Percentiles rank a stretch among this genome's conserved stretches.
Evolutionary conservation across 2,329 filamentous ascomycete species (phyloP).

Genomic region (Blastomyces silverae): DNA sequence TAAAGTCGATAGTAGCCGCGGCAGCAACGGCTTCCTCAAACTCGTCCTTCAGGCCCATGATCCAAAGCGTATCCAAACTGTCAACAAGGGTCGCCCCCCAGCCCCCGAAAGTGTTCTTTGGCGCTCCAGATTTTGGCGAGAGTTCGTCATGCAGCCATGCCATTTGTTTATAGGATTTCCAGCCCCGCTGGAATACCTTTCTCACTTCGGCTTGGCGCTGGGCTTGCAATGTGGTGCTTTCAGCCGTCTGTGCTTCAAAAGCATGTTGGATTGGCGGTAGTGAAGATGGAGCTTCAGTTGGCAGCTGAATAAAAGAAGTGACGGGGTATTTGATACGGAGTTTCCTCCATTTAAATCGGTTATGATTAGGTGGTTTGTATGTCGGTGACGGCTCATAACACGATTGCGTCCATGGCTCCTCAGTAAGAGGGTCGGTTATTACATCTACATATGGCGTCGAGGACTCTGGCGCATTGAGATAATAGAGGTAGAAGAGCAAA

Average conservation of each 20-base stretch:
- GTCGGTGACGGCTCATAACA: slow-evolving; percentile 8
- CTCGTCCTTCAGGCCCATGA: slow-evolving; percentile 54
- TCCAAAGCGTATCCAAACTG: slow-evolving; percentile 55
- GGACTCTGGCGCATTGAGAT: neutral
- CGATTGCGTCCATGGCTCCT: neutral
- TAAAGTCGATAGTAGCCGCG: slow-evolving; percentile 51
- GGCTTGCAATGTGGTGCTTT: neutral
- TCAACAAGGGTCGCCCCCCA: slow-evolving; percentile 58
- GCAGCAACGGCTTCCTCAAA: slow-evolving; percentile 50
- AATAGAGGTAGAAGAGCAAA: slow-evolving; percentile 3
- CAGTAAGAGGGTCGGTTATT: neutral
- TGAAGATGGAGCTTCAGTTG: slow-evolving; percentile 3
- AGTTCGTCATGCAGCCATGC: slow-evolving; percentile 12
- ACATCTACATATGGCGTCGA: neutral
- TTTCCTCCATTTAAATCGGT: slow-evolving; percentile 12
- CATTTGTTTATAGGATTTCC: slow-evolving; percentile 5
- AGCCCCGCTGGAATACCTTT: slow-evolving; percentile 9
- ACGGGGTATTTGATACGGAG: slow-evolving; percentile 1
- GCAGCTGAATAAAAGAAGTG: slow-evolving; percentile 10
- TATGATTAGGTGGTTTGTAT: slow-evolving; percentile 5
- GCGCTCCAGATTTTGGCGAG: neutral
- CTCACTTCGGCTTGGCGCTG: slow-evolving; percentile 10
- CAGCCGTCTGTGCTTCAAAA: neutral
- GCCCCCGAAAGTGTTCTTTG: slow-evolving; percentile 47
- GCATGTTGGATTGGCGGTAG: slow-evolving; percentile 6